Evolutionary conservation across 116 monocot genomes (phyloP), one percentile per base, ranked within the genome.

Genomic region (Papilionanthe hybrid): DNA sequence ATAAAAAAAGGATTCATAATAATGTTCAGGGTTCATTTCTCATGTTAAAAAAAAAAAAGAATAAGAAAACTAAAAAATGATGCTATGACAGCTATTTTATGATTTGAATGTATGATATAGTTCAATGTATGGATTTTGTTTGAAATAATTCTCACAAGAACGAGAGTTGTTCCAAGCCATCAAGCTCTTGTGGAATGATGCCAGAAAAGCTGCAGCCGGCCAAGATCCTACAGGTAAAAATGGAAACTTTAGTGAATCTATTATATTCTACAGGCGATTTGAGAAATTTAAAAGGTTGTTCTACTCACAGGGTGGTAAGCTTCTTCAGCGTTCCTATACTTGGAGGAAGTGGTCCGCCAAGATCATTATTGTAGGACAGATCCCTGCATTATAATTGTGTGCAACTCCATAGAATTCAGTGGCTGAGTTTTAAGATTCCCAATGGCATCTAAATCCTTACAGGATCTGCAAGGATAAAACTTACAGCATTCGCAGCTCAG

Each of bases 171-270:
- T 29, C 20, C 47, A 85, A 72, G 49, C 79, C 72, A 43, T 85
- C 85, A 7, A 88, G 72, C 78, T 85, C 82, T 37, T 42, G 19
- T 45, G 88, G 88, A 30, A 88, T 85, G 44, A 42, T 75, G 6
- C 85, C 85, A 45, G 23, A 74, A 75, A 88, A 88, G 72, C 73
- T 83, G 75, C 88, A 86, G 42, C 86, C 81, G 42, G 73, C 79
- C 78, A 86, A 80, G 42, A 86, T 83, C 53, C 86, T 86, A 75
- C 30, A 28, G 76, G 77, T 53, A 27, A 80, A 48, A 27, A 77
- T 50, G 25, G 44, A 73, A 72, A 58, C 23, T 30, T 71, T 42
- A 42, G 13, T 77, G 17, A 0, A 29, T 44, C 9, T n/a, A 18
- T 22, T 20, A 44, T 44, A 73, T 43, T 44, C 19, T 73, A 44